Conservation (phyloP, 768 basidiomycete species). For the Serendipita vermifera region DNA sequence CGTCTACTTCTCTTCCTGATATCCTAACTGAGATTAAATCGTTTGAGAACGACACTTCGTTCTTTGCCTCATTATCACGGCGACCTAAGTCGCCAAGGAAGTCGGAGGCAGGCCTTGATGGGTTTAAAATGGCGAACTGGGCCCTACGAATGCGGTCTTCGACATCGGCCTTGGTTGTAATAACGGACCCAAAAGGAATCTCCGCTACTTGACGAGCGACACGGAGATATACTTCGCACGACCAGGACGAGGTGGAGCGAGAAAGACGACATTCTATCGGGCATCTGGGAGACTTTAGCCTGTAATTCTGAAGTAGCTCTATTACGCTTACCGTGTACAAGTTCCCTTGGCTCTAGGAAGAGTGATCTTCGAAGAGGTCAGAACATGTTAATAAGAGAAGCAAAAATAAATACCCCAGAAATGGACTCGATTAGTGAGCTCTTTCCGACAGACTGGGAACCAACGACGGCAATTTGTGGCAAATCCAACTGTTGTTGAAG, state of each 20-base stretch:
- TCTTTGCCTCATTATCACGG: not conserved
- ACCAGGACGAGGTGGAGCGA: slow-evolving; percentile 12
- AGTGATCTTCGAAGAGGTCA: slow-evolving; percentile 3
- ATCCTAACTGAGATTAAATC: slow-evolving; percentile 48
- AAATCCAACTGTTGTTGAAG: slow-evolving; percentile 59
- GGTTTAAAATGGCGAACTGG: slow-evolving; percentile 21
- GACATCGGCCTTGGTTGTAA: slow-evolving; percentile 13
- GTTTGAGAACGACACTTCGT: slow-evolving; percentile 32
- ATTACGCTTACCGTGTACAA: slow-evolving; percentile 7
- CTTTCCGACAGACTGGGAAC: slow-evolving; percentile 62
- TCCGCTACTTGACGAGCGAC: slow-evolving; percentile 14
- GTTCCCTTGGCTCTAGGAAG: slow-evolving; percentile 10
- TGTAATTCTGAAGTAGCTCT: no score
- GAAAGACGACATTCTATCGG: slow-evolving; percentile 19
- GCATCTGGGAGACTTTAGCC: slow-evolving; percentile 10
- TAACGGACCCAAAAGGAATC: slow-evolving; percentile 14
- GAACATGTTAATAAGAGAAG: not conserved
- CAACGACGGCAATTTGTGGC: slow-evolving; percentile 64
- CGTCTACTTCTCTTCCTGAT: slow-evolving; percentile 44
- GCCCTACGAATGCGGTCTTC: slow-evolving; percentile 17
- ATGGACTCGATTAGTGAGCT: slow-evolving; percentile 68
- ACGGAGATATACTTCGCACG: slow-evolving; percentile 17
- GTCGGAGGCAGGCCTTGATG: slow-evolving; percentile 1
- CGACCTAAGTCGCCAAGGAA: slow-evolving; percentile 11
- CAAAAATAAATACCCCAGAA: slow-evolving; percentile 23